Evolutionary conservation across 169 alveolate species (phyloP).

Genomic region (Pseudocohnilembus persalinus): DNA sequence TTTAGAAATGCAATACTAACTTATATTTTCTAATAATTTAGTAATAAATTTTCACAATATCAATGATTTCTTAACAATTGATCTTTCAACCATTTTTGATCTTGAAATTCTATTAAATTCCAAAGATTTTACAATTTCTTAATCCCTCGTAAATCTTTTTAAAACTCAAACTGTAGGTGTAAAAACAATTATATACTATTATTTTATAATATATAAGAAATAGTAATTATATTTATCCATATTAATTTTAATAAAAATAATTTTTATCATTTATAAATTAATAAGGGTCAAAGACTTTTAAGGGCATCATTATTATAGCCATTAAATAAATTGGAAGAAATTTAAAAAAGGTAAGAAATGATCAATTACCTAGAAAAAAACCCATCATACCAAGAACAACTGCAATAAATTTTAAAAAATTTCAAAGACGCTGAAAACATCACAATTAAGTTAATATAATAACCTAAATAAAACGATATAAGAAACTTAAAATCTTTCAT

Average conservation of each 20-base stretch:
- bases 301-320: background rate
- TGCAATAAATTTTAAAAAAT: no score
- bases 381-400: background rate
- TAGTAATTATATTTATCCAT: no score
- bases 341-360: background rate
- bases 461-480: background rate
- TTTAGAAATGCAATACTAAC: background rate
- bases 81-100: background rate
- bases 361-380: background rate
- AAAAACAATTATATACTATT: no score
- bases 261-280: no score
- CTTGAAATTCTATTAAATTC: background rate
- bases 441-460: background rate
- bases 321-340: no score
- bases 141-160: background rate
- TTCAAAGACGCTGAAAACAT: background rate
- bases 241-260: no score
- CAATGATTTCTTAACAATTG: background rate
- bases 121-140: background rate
- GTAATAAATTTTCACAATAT: background rate
- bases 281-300: background rate
- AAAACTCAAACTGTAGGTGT: background rate
- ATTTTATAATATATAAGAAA: no score
- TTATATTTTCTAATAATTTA: background rate
- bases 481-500: background rate